Conservation (phyloP, 2,329 filamentous ascomycete species). For the Dactylellina leptospora region DNA sequence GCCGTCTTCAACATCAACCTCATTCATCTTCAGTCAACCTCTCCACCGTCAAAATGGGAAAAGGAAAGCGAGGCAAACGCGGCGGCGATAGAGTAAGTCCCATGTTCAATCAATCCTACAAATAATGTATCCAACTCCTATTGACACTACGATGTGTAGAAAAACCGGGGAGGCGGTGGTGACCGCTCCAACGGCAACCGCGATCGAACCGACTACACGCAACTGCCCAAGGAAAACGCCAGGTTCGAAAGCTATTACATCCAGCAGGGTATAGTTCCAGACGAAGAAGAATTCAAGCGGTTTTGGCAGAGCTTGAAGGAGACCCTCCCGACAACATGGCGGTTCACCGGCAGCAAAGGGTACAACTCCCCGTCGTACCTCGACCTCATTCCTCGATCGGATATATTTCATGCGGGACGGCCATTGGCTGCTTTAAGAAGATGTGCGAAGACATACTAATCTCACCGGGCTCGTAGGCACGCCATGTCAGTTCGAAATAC, state of each 20-base stretch:
- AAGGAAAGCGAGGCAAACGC: conserved; percentile 38
- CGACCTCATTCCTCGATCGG: not conserved
- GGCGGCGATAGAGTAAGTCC: conserved; percentile 30
- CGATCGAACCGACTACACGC: conserved; percentile 63
- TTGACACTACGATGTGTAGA: conserved; percentile 17
- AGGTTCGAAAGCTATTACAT: conserved; percentile 89
- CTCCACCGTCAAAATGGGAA: conserved; percentile 27
- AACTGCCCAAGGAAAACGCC: conserved; percentile 80
- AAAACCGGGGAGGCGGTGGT: conserved; percentile 23
- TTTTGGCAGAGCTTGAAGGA: conserved; percentile 87
- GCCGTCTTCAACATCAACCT: not conserved
- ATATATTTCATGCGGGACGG: not conserved
- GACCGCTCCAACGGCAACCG: conserved; percentile 8
- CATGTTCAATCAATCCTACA: not conserved
- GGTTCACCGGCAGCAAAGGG: conserved; percentile 95
- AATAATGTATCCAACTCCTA: not conserved
- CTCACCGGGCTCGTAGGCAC: conserved; percentile 67
- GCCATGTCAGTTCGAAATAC: conserved; percentile 91
- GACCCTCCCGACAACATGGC: conserved; percentile 95
- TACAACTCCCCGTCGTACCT: conserved; percentile 59
- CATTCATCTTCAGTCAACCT: not conserved
- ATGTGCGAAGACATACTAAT: not conserved
- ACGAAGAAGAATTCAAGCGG: conserved; percentile 75
- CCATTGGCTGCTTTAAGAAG: not conserved
- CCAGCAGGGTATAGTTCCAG: conserved; percentile 73